Conservation (phyloP, 2,329 filamentous ascomycete genomes). For the Coniochaeta sp. region DNA sequence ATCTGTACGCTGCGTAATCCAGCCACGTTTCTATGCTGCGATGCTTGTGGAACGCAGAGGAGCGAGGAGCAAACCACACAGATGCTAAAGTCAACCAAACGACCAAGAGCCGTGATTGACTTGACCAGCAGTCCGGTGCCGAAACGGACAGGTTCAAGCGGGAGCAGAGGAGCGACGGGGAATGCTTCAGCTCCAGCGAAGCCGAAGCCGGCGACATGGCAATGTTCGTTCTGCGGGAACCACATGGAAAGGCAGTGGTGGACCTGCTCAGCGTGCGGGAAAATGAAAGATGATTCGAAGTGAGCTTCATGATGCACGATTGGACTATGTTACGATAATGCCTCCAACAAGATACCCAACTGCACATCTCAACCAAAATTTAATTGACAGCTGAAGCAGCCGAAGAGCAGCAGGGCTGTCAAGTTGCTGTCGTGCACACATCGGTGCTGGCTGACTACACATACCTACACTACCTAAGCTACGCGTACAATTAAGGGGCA, state of each 20-base stretch:
- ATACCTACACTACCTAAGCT: no score
- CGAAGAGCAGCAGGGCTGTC: no score
- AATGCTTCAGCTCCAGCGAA: constrained; percentile 2
- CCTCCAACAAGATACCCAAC: not conserved
- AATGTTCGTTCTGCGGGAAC: constrained; percentile 43
- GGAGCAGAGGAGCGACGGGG: not conserved
- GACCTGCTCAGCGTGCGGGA: constrained; percentile 47
- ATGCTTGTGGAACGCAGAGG: constrained; percentile 44
- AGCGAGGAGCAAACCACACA: constrained; percentile 10
- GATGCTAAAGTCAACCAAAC: constrained; percentile 11
- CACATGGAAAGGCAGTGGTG: constrained; percentile 48
- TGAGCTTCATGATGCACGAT: constrained; percentile 2
- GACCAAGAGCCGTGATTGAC: constrained; percentile 6
- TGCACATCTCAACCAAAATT: not conserved
- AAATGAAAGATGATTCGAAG: constrained; percentile 42
- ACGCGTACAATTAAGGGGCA: no score
- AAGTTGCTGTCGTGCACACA: no score
- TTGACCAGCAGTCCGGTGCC: constrained; percentile 6
- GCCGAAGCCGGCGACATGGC: constrained; percentile 32
- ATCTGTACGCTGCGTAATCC: constrained; percentile 52
- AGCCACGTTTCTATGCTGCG: constrained; percentile 41
- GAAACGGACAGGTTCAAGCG: not conserved
- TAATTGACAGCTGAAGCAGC: no score
- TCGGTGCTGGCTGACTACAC: no score
- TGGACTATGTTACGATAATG: not conserved